Evolutionary conservation across 2,329 filamentous ascomycete species (phyloP), one percentile per base, ranked within the genome.

Genomic region (Ceratocystis variospora): DNA sequence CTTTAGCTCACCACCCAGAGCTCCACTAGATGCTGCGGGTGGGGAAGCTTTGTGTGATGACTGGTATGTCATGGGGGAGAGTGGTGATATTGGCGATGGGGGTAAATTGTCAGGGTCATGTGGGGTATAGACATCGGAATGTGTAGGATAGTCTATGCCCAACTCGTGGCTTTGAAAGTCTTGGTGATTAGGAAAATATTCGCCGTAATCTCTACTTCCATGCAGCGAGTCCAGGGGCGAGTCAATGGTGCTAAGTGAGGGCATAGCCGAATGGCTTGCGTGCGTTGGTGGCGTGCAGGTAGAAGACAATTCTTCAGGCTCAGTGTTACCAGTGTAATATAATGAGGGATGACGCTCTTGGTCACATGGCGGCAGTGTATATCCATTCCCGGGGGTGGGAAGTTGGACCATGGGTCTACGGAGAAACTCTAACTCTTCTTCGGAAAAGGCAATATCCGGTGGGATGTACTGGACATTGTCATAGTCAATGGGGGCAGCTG

Each of bases 201-300:
- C 17, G 6, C 31, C 55, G 28, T 59, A 10, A 31, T 37, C 28
- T 37, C 55, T 22, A n/a, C 55, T 59, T n/a, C 55, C 55, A 59
- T 25, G 28, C 17, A 19, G 8, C 78, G 3, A 76, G 10, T 19
- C 17, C 33, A 31, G 33, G 12, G 17, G n/a, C 6, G 46, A 53
- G 37, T 63, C 45, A 12, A 68, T 62, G 17, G 68, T 70, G 50
- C 57, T 66, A 48, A 71, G 68, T 2, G 70, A 69, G 22, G 65
- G 65, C 19, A 66, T 68, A 1, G 55, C 61, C 5, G 67, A 66
- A 33, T 67, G 66, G 4, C 33, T 63, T 7, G 61, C 25, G 19
- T 22, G 61, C 3, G 45, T 63, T 2, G 25, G 61, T 22, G 31
- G 37, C 10, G 37, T 41, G 37, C 12, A 6, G 10, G 61, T 50